phyloP scores from a whole-genome alignment of 1,284 basidiomycete genomes.

The Cryptococcus sp. region DNA sequence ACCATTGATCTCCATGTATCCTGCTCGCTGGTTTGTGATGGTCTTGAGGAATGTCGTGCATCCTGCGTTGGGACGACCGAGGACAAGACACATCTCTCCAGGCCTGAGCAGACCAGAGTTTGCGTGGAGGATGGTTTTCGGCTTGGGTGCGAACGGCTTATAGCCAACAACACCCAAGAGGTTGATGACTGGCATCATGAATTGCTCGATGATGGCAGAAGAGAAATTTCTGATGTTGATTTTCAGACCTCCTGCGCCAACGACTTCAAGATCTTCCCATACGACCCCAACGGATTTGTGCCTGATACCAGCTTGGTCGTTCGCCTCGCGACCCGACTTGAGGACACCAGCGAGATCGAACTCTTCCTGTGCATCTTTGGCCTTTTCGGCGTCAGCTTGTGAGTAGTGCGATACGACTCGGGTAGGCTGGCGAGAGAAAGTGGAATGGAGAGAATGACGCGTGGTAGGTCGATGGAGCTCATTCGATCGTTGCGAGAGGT shows the following conservation, averaged over 20 bases:
- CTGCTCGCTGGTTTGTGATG: constrained; percentile 60
- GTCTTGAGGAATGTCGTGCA: constrained; percentile 58
- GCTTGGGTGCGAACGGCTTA: constrained; percentile 51
- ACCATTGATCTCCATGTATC: constrained; percentile 57
- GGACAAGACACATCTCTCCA: constrained; percentile 61
- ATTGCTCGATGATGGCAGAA: constrained; percentile 55
- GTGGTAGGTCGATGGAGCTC: constrained; percentile 38
- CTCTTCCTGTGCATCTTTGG: constrained; percentile 34
- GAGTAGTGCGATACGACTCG: constrained; percentile 25
- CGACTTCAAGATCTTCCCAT: constrained; percentile 60
- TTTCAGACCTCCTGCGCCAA: constrained; percentile 68
- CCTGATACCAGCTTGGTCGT: constrained; percentile 71
- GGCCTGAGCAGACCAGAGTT: constrained; percentile 74
- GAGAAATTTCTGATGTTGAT: constrained; percentile 63
- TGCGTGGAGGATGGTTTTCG: constrained; percentile 59
- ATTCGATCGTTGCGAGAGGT: constrained; percentile 43
- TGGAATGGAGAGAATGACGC: constrained; percentile 27
- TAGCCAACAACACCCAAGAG: constrained; percentile 43
- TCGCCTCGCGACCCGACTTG: constrained; percentile 65
- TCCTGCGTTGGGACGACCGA: constrained; percentile 57
- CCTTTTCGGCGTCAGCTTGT: constrained; percentile 40
- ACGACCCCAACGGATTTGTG: constrained; percentile 75
- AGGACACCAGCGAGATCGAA: constrained; percentile 69
- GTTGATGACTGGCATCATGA: constrained; percentile 51
- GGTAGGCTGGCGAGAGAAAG: constrained; percentile 18